Evolutionary conservation across 2,329 filamentous ascomycete species (phyloP).

Genomic region (Aspergillus candidus): DNA sequence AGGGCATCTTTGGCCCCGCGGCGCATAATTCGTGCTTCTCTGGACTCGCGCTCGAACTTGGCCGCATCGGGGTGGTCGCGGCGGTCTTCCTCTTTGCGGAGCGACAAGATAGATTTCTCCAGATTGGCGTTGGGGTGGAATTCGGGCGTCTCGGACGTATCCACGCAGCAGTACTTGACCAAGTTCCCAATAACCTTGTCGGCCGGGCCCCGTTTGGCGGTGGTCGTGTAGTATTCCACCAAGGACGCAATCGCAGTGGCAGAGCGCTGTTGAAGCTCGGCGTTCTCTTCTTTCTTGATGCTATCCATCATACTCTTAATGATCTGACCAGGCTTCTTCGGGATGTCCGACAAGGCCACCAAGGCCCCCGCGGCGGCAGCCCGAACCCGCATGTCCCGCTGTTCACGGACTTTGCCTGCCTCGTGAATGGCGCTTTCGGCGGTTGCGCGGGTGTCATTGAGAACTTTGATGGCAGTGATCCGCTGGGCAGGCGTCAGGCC

Average conservation of each 20-base stretch:
- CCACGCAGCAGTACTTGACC: conserved; percentile 95
- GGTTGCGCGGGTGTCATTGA: conserved; percentile 69
- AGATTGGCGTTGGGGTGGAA: conserved; percentile 77
- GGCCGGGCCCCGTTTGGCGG: conserved; percentile 74
- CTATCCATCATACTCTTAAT: conserved; percentile 99
- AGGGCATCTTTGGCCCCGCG: conserved; percentile 91
- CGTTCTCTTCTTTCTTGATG: conserved; percentile 88
- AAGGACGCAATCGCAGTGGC: conserved; percentile 77
- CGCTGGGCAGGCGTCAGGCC: conserved; percentile 82
- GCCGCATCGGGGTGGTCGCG: conserved; percentile 86
- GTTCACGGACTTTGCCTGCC: conserved; percentile 69
- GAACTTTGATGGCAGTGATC: conserved; percentile 70
- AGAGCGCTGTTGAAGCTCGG: conserved; percentile 79
- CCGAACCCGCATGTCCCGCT: conserved; percentile 77
- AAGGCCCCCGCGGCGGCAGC: conserved; percentile 82
- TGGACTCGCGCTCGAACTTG: conserved; percentile 84
- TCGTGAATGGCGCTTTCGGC: conserved; percentile 70
- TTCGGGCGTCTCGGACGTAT: conserved; percentile 94
- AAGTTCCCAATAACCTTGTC: conserved; percentile 95
- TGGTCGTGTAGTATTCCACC: conserved; percentile 77
- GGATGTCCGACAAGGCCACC: conserved; percentile 77
- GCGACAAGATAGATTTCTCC: conserved; percentile 75
- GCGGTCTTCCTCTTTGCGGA: conserved; percentile 95
- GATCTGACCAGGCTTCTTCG: conserved; percentile 85
- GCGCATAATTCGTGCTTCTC: conserved; percentile 80